Percentiles rank a stretch among this genome's conserved stretches.
These are phyloP conservation scores for Amaranthus tricolor DNA, from an alignment of 179 eudicot genomes.

Conservation along the genomic window DNA sequence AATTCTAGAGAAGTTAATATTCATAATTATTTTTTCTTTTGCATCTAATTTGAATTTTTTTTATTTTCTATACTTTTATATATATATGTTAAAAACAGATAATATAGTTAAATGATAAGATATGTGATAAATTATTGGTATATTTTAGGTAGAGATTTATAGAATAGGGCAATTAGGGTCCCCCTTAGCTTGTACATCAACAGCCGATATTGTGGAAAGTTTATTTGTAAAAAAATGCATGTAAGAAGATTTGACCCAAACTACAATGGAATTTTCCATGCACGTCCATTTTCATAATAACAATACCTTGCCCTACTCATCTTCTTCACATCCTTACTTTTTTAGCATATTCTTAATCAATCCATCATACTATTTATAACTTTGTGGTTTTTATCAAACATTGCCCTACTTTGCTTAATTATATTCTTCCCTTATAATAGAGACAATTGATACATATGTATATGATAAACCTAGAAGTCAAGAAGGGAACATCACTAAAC, in stretches of 20 bases:
- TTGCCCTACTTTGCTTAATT: slow-evolving; percentile 10
- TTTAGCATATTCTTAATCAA: slow-evolving; percentile 7
- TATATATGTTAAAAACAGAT: not conserved
- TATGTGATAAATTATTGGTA: not conserved
- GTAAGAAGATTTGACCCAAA: slow-evolving; percentile 11
- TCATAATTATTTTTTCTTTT: too few relatives aligned
- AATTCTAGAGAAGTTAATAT: too few relatives aligned
- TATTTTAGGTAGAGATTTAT: not conserved
- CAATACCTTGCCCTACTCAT: not conserved
- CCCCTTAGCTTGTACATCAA: slow-evolving; percentile 1
- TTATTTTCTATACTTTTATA: too few relatives aligned
- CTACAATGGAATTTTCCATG: slow-evolving; percentile 15
- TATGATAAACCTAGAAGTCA: not conserved
- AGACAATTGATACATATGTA: slow-evolving; percentile 7
- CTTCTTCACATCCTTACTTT: not conserved
- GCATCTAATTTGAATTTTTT: too few relatives aligned
- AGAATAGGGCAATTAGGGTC: not conserved
- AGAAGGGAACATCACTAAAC: not conserved
- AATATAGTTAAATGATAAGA: not conserved
- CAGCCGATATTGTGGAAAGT: slow-evolving; percentile 11
- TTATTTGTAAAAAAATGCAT: not conserved
- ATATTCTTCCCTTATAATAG: not conserved
- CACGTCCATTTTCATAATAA: slow-evolving; percentile 10
- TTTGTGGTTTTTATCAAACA: slow-evolving; percentile 15
- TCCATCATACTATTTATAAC: not conserved